phyloP scores from a whole-genome alignment of 2,329 filamentous ascomycete genomes.

The Talaromyces sp. region DNA sequence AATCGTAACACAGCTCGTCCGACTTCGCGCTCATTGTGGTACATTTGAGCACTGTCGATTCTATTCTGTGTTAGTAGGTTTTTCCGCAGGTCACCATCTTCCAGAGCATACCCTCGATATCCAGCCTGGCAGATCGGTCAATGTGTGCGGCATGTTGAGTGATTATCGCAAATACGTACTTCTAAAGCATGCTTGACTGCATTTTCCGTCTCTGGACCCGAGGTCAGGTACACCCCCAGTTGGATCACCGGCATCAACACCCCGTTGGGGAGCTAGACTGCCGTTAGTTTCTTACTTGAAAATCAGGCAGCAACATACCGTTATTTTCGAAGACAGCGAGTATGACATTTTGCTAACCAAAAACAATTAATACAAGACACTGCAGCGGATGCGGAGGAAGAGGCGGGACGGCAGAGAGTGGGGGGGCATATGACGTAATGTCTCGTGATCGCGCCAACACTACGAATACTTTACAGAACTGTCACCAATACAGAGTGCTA shows the following conservation, averaged over 20 bases:
- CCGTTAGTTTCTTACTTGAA: background rate
- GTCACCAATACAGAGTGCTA: too few species aligned
- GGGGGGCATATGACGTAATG: background rate
- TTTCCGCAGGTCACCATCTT: background rate
- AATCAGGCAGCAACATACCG: slow-evolving; percentile 2
- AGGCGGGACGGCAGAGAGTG: background rate
- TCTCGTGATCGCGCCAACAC: background rate
- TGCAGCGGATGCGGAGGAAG: background rate
- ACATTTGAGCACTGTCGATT: slow-evolving; percentile 60
- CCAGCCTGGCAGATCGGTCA: slow-evolving; percentile 14
- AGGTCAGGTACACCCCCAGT: slow-evolving; percentile 69
- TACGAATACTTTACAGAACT: too few species aligned
- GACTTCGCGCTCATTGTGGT: slow-evolving; percentile 66
- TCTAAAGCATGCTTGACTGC: slow-evolving; percentile 56
- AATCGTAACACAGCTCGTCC: slow-evolving; percentile 61
- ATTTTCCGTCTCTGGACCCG: slow-evolving; percentile 53
- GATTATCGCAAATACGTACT: slow-evolving; percentile 27
- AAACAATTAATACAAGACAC: background rate
- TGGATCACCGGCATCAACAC: slow-evolving; percentile 66
- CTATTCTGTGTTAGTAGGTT: background rate
- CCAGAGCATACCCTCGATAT: slow-evolving; percentile 17
- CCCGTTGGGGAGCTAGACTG: slow-evolving; percentile 56
- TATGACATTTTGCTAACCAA: slow-evolving; percentile 6
- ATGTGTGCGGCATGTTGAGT: slow-evolving; percentile 25
- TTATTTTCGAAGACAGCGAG: slow-evolving; percentile 13